Percentiles rank a stretch among this genome's conserved stretches.
phyloP scores from a whole-genome alignment of 2,329 filamentous ascomycete species.

The Colletotrichum sp. region DNA sequence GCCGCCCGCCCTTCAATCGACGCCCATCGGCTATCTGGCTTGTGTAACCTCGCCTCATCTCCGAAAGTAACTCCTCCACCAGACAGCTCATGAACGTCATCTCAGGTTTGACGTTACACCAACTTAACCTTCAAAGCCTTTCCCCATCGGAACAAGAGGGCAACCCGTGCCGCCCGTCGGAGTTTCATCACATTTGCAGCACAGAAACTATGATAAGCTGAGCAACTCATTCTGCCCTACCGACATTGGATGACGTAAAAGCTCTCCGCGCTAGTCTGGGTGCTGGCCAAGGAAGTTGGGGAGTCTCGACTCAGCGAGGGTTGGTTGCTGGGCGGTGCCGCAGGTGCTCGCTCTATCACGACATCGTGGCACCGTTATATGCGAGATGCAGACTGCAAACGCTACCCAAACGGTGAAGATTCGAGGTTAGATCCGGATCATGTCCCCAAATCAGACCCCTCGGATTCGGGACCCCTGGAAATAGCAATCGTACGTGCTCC shows the following conservation, averaged over 20 bases:
- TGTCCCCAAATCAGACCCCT: not conserved
- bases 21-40: not conserved
- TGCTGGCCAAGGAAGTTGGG: not conserved
- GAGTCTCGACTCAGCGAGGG: not conserved
- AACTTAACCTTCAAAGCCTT: not conserved
- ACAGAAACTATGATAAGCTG: not conserved
- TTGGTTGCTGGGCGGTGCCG: not conserved
- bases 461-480: not conserved
- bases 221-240: not conserved
- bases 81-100: not conserved
- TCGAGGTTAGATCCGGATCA: not conserved
- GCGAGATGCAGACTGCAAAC: not conserved
- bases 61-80: not conserved
- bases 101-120: not conserved
- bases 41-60: not conserved
- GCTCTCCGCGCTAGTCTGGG: not conserved
- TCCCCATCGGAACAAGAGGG: not conserved
- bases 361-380: not conserved
- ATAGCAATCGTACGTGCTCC: not conserved
- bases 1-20: not conserved
- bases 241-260: slow-evolving; percentile 1
- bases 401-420: not conserved
- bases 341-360: not conserved
- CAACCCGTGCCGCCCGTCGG: not conserved
- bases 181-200: not conserved